Base-by-base conservation (phyloP, 1,139 yeast species). In the Protomyces pachydermus region DNA sequence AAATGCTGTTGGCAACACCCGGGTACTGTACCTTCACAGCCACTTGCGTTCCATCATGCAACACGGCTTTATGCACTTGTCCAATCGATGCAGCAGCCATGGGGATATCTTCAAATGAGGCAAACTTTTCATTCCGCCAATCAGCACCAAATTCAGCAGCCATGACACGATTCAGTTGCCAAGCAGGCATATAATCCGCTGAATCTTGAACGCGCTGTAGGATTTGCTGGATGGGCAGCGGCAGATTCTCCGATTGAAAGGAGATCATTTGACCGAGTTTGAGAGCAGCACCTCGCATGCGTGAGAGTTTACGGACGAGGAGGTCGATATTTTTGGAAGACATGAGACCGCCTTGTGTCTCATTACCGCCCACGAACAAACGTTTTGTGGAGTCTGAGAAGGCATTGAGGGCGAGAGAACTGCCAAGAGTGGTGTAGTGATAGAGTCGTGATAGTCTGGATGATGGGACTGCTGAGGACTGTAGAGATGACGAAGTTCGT, bases 11-110 rank as follows among this genome's bases (percentile, higher is more conserved):
- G 25, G 88, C 95, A 12, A 93, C 98, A n/a, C 98, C 98, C 0
- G 99, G 99, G 72, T 93, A 93, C 74, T 93, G 99, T 3, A 93
- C 91, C 73, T 93, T 93, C 14, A 93, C 96, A n/a, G 95, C 98
- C 35, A 91, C 97, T 68, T 83, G 81, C 42, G 75, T 74, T 10
- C 76, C 79, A 38, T 75, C 70, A 61, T 77, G 79, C 23, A 95
- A 80, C 10, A 83, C 85, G 0, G 96, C 98, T 56, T 80, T 81
- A 75, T 93, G 98, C 2, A 93, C 98, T 75, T 93, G 98, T 2
- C 98, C 98, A 70, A 93, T 93, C 3, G 97, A 89, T 0, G 98
- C 98, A 2, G 98, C 98, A 0, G 98, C 98, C 66, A 93, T 83
- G 1, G 99, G 98, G 32, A 87, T 81, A 70, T 88, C 96, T 65